Base-by-base conservation (phyloP, 768 basidiomycete genomes). In the Mycena pura region DNA sequence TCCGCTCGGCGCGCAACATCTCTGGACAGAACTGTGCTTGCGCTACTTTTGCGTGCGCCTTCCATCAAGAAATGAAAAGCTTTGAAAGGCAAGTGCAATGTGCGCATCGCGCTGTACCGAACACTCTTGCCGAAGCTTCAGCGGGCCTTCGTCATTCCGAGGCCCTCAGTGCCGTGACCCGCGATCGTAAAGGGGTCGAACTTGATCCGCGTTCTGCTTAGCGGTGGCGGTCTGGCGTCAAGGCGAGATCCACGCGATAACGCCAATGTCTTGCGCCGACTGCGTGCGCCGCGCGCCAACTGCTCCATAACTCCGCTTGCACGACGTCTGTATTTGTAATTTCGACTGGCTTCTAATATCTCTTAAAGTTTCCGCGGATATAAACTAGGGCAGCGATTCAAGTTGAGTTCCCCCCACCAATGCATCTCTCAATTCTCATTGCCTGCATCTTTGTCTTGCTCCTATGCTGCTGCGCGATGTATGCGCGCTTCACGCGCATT, bases 401-500 rank as follows among this genome's bases (percentile, higher is more conserved):
- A 65, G 45, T 48, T 62, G 57, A 45, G 46, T 45, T 44, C 48
- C 29, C 52, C 60, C 64, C 53, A n/a, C 41, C 46, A 29, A 66
- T 62, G 64, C 38, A 62, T 27, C 57, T 62, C 57, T 34, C 52
- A 47, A n/a, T 66, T 47, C 36, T 43, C 51, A 50, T 58, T 39
- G 56, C 22, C 19, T 54, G 51, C 29, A 31, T 58, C 45, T 49
- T 32, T 48, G 38, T 58, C 48, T 40, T 66, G 34, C 29, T 60
- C 17, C 15, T 25, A 55, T 54, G 50, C 36, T 64, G 63, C 60
- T 78, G 73, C 48, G 60, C 52, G 17, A 43, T 76, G 45, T 68
- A 80, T 73, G 68, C 65, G 57, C 57, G 70, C 71, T 49, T 68
- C 70, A 62, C 73, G 63, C 57, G 79, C 57, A 64, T 75, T 63